Evolutionary conservation across 2,329 filamentous ascomycete species (phyloP).

Genomic region (Chalara sp.): DNA sequence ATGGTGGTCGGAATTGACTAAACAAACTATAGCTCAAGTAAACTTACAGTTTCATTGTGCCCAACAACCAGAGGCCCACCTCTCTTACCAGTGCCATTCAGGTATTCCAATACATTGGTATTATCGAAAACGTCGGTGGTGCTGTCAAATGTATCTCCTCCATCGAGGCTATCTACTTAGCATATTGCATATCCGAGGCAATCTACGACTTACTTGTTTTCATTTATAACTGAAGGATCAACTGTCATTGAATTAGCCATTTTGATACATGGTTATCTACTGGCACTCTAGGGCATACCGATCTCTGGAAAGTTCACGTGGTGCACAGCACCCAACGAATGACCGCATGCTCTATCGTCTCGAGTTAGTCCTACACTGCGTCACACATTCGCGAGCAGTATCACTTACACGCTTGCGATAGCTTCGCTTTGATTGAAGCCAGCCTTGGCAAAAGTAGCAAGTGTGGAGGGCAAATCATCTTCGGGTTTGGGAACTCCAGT

Average conservation of each 20-base stretch:
- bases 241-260: not conserved
- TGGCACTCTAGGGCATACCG: not conserved
- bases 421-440: slow-evolving; percentile 18
- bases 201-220: not conserved
- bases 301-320: slow-evolving; percentile 8
- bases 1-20: too few relatives aligned
- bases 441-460: slow-evolving; percentile 13
- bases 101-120: slow-evolving; percentile 40
- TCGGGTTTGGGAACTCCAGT: slow-evolving; percentile 14
- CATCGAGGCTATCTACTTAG: not conserved
- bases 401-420: slow-evolving; percentile 3
- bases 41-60: not conserved
- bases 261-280: not conserved
- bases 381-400: too few relatives aligned
- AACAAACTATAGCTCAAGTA: too few relatives aligned
- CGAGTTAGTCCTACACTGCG: not conserved
- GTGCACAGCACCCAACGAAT: slow-evolving; percentile 14
- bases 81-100: slow-evolving; percentile 40
- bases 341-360: slow-evolving; percentile 12
- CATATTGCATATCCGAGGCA: too few relatives aligned
- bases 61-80: slow-evolving; percentile 30
- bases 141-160: slow-evolving; percentile 30
- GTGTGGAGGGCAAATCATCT: slow-evolving; percentile 7
- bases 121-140: slow-evolving; percentile 45
- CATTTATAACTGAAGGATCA: not conserved